Evolutionary conservation across 129 eudicot species (phyloP).

Genomic region (Erigeron canadensis): DNA sequence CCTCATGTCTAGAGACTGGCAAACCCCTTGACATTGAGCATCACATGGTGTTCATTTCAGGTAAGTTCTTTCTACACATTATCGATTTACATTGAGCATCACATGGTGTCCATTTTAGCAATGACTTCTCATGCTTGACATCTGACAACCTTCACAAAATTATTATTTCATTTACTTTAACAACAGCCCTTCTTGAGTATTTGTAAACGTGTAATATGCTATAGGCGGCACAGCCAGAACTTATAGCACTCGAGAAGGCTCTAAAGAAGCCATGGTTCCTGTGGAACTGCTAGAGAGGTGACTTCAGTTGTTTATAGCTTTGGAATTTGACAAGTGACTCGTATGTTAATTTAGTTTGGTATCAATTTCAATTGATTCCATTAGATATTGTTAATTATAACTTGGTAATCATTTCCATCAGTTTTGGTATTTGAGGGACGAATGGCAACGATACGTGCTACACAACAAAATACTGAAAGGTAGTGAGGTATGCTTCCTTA

Average conservation of each 20-base stretch:
- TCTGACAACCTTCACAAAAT: background rate
- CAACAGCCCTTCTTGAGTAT: conserved; percentile 9
- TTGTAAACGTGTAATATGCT: conserved; percentile 7
- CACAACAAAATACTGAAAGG: conserved; percentile 82
- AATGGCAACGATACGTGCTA: conserved; percentile 78
- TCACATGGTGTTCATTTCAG: conserved; percentile 86
- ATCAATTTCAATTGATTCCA: no score
- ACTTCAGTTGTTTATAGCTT: conserved; percentile 18
- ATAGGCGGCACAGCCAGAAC: conserved; percentile 89
- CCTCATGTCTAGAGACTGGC: conserved; percentile 93
- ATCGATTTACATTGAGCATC: conserved; percentile 2
- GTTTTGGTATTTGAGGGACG: conserved; percentile 90
- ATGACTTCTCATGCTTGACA: background rate
- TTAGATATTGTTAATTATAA: no score
- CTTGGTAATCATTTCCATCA: no score
- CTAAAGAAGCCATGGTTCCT: conserved; percentile 67
- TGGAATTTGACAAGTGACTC: conserved; percentile 4
- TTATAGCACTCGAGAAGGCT: conserved; percentile 79
- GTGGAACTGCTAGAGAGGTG: conserved; percentile 96
- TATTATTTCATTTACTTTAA: background rate
- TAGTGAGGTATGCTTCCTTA: conserved; percentile 63
- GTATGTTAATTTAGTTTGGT: conserved; percentile 11
- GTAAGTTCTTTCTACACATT: conserved; percentile 45
- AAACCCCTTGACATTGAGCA: conserved; percentile 94
- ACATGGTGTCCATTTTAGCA: no score